Base-by-base conservation (phyloP, 148 eudicot species). In the Silene latifolia region DNA sequence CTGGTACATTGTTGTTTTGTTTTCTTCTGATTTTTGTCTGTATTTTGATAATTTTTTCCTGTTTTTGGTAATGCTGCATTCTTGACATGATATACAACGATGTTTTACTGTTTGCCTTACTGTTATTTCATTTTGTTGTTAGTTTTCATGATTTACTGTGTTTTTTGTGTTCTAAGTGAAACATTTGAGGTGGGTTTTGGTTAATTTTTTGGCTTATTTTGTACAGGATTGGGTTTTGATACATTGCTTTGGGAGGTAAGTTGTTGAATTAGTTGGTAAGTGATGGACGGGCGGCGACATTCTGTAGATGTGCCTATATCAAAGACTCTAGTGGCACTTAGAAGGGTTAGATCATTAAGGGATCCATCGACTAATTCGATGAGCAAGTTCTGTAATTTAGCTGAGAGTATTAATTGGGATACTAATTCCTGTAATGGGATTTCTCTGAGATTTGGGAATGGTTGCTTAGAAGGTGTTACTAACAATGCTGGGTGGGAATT, bases 261-360 rank as follows among this genome's bases (percentile, higher is more conserved):
- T 27, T 27, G 29, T 1, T 27, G 29, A 27, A 3, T 27, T 27
- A 27, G 29, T 27, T n/a, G n/a, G n/a, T 78, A 39, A 82, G 79
- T 47, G 58, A 92, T 92, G 98, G 99, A 95, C 35, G 97, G 92
- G 76, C 77, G 99, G 60, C 81, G 99, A 29, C 99, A 95, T 81
- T 95, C 99, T 0, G 86, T 95, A 35, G 99, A 95, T 74, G 77
- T 92, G 63, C 99, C 99, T 9, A 89, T 95, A 12, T 86, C 99
- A 3, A 92, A 88, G 80, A 76, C 98, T 5, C 71, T 95, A 51
- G 85, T 92, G 44, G 97, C 96, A 42, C 94, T 95, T 72, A 85
- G 94, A 82, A 88, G 98, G 83, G 99, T 95, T 77, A 87, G 92
- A 83, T 95, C 99, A 58, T 84, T 95, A 65, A 89, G 99, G 79